Evolutionary conservation across 169 alveolate genomes (phyloP).

Genomic region (Perkinsus chesapeaki): DNA sequence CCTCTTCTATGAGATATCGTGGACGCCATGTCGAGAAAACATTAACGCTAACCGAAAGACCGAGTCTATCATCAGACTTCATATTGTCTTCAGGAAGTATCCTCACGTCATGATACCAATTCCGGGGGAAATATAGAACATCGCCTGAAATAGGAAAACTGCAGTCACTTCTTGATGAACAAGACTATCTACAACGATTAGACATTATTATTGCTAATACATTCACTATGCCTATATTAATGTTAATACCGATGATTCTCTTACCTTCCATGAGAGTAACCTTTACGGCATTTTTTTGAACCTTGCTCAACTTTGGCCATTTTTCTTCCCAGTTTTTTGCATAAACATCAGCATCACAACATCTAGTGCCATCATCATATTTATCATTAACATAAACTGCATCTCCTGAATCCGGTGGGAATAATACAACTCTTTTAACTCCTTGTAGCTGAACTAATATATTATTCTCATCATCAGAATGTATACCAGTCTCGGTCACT

Average conservation of each 20-base stretch:
- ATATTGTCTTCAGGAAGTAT: neutral
- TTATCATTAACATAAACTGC: neutral
- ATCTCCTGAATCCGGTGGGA: neutral
- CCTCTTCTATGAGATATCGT: neutral
- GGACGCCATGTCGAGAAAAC: neutral
- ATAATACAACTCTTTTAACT: neutral
- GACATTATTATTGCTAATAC: too few species aligned
- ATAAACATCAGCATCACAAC: neutral
- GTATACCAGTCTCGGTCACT: neutral
- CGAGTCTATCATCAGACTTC: neutral
- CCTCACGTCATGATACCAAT: neutral
- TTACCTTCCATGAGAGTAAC: neutral
- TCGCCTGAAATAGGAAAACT: neutral
- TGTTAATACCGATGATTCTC: neutral
- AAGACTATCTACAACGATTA: neutral
- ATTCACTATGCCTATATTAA: too few species aligned
- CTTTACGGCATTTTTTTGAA: neutral
- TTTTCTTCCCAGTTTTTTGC: neutral
- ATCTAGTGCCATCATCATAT: neutral
- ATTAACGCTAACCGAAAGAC: neutral
- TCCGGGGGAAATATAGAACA: neutral
- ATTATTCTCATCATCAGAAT: neutral
- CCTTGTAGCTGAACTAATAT: neutral
- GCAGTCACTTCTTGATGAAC: too few species aligned
- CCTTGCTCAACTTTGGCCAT: neutral